These are phyloP conservation scores for Tuber brumale DNA, from an alignment of 495 filamentous ascomycete genomes.

Conservation along the genomic window DNA sequence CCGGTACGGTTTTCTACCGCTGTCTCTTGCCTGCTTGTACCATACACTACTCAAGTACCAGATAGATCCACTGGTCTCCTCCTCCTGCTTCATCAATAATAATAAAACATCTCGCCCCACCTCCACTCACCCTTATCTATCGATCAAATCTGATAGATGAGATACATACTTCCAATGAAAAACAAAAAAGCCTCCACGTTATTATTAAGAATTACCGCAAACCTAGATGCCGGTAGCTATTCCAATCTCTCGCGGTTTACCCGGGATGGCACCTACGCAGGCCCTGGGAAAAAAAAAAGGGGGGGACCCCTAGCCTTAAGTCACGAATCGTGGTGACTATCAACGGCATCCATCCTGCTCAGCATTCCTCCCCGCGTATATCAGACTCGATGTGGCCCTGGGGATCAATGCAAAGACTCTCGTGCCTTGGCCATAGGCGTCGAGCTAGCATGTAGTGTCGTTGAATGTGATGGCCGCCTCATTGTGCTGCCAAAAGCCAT, in stretches of 20 bases:
- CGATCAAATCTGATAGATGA: slow-evolving; percentile 4
- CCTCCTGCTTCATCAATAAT: neutral
- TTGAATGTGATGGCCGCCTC: neutral
- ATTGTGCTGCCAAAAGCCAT: neutral
- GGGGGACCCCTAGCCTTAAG: slow-evolving; percentile 12
- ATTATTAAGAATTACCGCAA: neutral
- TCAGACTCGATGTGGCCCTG: neutral
- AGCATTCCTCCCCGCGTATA: neutral
- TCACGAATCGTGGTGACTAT: neutral
- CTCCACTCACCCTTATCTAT: neutral
- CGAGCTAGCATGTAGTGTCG: neutral
- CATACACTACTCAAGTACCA: neutral
- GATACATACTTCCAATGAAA: slow-evolving; percentile 14
- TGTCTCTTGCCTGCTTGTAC: neutral
- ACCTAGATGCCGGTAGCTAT: slow-evolving; percentile 17
- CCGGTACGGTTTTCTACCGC: neutral
- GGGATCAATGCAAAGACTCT: neutral
- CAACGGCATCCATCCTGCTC: neutral
- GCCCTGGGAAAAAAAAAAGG: neutral
- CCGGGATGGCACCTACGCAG: slow-evolving; percentile 28
- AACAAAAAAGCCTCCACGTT: neutral
- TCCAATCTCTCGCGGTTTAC: slow-evolving; percentile 26
- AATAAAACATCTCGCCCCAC: neutral
- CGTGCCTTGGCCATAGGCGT: neutral
- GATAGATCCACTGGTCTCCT: neutral